These are phyloP conservation scores for Eucalyptus globulus DNA, from an alignment of 345 rosid species.

Conservation along the genomic window DNA sequence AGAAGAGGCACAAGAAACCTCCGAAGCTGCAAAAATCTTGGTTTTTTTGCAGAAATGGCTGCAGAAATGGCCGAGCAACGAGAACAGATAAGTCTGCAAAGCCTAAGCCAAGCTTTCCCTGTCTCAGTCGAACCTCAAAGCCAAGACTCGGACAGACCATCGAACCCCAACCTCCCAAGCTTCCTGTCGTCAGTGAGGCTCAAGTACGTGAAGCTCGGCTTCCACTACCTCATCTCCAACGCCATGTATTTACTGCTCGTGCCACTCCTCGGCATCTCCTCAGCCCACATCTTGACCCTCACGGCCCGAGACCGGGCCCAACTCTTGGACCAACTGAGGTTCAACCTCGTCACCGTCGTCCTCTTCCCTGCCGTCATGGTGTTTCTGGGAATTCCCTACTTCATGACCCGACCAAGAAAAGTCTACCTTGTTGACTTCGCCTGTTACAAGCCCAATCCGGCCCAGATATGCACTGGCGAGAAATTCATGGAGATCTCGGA, in stretches of 20 bases:
- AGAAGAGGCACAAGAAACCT: background rate
- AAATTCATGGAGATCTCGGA: background rate
- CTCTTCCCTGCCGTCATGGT: background rate
- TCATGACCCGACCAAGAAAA: background rate
- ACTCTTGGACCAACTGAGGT: background rate
- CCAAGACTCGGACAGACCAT: background rate
- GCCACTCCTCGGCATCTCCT: background rate
- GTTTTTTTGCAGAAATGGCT: background rate
- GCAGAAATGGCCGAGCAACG: background rate
- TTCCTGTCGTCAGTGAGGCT: background rate
- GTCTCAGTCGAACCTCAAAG: background rate
- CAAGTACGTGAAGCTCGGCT: too few species aligned
- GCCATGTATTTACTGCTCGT: background rate
- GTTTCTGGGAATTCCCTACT: background rate
- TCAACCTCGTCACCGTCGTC: background rate
- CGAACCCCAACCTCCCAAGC: background rate
- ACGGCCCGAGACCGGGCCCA: background rate
- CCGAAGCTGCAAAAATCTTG: background rate
- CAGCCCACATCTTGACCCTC: background rate
- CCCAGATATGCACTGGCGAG: background rate
- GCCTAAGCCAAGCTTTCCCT: background rate
- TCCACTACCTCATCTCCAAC: too few species aligned
- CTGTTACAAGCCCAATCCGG: slow-evolving; percentile 12
- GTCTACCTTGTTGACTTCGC: slow-evolving; percentile 6
- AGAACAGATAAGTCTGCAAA: background rate